Percentiles rank a stretch among this genome's conserved stretches.
phyloP scores from a whole-genome alignment of 2,329 filamentous ascomycete species.

The Colletotrichum higginsianum region DNA sequence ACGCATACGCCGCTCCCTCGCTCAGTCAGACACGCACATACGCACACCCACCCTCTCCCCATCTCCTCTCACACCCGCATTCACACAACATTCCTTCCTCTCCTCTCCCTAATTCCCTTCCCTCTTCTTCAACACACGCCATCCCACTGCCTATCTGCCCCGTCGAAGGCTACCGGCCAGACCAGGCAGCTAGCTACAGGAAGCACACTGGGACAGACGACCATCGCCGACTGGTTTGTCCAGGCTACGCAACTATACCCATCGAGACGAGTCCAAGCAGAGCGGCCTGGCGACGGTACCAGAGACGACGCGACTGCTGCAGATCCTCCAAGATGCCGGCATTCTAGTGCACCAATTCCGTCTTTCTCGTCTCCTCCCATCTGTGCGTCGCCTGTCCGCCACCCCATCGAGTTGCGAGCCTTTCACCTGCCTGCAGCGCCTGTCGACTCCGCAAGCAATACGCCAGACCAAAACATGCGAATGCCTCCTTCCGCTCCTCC shows the following conservation, averaged over 20 bases:
- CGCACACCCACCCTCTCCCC: background rate
- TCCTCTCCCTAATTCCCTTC: conserved; percentile 19
- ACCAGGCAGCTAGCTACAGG: background rate
- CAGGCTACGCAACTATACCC: background rate
- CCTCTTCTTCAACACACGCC: conserved; percentile 11
- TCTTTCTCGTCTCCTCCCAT: conserved; percentile 16
- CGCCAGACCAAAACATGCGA: conserved; percentile 39
- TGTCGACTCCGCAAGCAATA: conserved; percentile 5
- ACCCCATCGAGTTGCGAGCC: conserved; percentile 4
- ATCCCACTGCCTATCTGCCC: conserved; percentile 1
- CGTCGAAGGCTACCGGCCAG: conserved; percentile 6
- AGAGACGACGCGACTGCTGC: conserved; percentile 27
- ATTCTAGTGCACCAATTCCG: conserved; percentile 36
- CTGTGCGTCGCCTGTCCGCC: conserved; percentile 19
- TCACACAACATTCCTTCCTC: conserved; percentile 8
- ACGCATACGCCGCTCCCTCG: conserved; percentile 19
- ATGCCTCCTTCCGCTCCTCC: conserved; percentile 29
- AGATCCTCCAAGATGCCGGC: conserved; percentile 38
- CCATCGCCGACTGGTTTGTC: background rate
- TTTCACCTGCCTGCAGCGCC: conserved; percentile 20
- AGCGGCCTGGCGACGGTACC: background rate
- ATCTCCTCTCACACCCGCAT: background rate
- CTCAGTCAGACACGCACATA: conserved; percentile 26
- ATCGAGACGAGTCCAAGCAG: conserved; percentile 15
- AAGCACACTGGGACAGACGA: conserved; percentile 1